Percentiles rank a stretch among this genome's conserved stretches.
phyloP scores from a whole-genome alignment of 345 rosid species.

The Salix suchowensis region DNA sequence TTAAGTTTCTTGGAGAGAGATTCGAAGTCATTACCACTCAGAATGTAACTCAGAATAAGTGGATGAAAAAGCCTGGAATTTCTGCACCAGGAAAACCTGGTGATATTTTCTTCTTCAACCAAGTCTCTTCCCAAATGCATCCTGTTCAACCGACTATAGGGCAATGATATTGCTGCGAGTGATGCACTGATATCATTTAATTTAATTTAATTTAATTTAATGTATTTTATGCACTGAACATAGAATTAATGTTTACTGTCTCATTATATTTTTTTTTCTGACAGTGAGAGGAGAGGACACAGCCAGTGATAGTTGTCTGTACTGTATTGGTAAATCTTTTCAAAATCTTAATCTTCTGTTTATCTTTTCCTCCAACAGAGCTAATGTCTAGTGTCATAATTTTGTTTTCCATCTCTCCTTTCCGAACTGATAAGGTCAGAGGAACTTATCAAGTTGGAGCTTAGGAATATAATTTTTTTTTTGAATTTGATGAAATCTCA shows the following conservation, averaged over 20 bases:
- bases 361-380: no score
- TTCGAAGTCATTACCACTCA: conserved; percentile 34
- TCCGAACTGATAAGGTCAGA: background rate
- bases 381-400: background rate
- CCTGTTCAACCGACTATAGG: conserved; percentile 13
- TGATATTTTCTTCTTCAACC: conserved; percentile 8
- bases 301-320: background rate
- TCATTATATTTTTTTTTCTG: background rate
- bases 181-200: conserved; percentile 1
- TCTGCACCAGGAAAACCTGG: conserved; percentile 33
- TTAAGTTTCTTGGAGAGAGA: conserved; percentile 15
- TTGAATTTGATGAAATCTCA: no score
- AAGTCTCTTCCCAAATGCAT: background rate
- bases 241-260: conserved; percentile 18
- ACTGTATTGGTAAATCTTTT: background rate
- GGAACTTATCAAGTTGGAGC: background rate
- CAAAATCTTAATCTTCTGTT: no score
- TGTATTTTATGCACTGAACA: background rate
- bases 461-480: no score
- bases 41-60: conserved; percentile 21
- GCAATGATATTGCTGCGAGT: conserved; percentile 14
- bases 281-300: background rate
- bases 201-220: conserved; percentile 2
- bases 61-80: conserved; percentile 40
- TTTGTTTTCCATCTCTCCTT: background rate